phyloP scores from a whole-genome alignment of 768 basidiomycete species.

The Kwoniella mangroviensis region DNA sequence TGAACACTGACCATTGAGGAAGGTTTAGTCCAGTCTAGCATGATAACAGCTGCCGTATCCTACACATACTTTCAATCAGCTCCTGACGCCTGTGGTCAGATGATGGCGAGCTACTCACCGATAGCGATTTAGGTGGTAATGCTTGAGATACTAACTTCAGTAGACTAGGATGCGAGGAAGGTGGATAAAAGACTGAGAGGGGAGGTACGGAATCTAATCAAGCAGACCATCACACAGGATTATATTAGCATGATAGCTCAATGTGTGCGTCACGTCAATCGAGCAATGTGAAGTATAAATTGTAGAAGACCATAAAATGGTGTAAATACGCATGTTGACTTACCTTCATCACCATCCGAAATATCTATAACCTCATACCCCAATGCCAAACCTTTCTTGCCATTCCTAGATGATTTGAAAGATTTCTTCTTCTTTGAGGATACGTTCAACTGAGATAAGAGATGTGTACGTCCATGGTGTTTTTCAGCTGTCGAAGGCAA shows the following conservation, averaged over 20 bases:
- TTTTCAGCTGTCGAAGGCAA: slow-evolving; percentile 26
- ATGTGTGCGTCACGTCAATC: no score
- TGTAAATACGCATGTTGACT: slow-evolving; percentile 41
- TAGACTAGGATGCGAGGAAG: slow-evolving; percentile 74
- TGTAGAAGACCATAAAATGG: not conserved
- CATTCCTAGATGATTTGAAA: slow-evolving; percentile 6
- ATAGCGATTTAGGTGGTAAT: slow-evolving; percentile 65
- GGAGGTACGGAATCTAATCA: slow-evolving; percentile 80
- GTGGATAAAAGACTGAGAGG: slow-evolving; percentile 87
- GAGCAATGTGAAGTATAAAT: no score
- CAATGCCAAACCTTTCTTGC: slow-evolving; percentile 74
- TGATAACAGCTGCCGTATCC: slow-evolving; percentile 68
- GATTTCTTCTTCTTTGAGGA: slow-evolving; percentile 10
- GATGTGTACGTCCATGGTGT: slow-evolving; percentile 37
- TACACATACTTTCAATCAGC: slow-evolving; percentile 22
- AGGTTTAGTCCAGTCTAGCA: slow-evolving; percentile 93
- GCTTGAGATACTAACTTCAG: slow-evolving; percentile 76
- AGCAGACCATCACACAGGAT: not conserved
- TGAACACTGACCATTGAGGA: slow-evolving; percentile 72
- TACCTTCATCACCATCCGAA: slow-evolving; percentile 89
- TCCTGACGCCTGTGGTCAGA: slow-evolving; percentile 37
- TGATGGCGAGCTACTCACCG: slow-evolving; percentile 31
- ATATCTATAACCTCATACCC: slow-evolving; percentile 93
- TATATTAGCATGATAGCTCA: no score
- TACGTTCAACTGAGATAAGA: slow-evolving; percentile 31